These are phyloP conservation scores for Saturnispora besseyi DNA, from an alignment of 805 yeast species.

Conservation along the genomic window DNA sequence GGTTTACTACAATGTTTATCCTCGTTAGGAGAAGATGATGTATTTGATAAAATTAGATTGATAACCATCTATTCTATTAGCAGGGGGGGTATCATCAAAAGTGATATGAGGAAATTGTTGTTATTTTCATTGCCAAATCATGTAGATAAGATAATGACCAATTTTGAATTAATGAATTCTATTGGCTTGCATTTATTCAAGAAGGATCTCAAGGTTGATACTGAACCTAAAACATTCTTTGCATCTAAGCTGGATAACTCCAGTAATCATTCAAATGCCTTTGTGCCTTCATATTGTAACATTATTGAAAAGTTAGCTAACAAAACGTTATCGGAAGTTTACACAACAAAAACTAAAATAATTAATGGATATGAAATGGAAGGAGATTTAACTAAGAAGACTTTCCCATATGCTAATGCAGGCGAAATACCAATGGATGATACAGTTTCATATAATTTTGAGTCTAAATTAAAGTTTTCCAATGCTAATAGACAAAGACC, in stretches of 20 bases:
- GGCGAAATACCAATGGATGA: constrained; percentile 20
- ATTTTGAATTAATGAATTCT: constrained; percentile 49
- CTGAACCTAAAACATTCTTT: constrained; percentile 46
- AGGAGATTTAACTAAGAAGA: constrained; percentile 37
- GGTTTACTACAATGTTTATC: constrained; percentile 49
- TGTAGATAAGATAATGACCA: constrained; percentile 34
- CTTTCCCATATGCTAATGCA: constrained; percentile 39
- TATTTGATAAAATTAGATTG: constrained; percentile 59
- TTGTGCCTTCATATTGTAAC: constrained; percentile 23
- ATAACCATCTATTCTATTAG: constrained; percentile 67
- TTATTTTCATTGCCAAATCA: constrained; percentile 37
- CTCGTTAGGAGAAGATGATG: constrained; percentile 30
- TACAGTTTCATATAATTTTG: constrained; percentile 17
- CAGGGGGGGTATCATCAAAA: constrained; percentile 71
- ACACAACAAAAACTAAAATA: constrained; percentile 12
- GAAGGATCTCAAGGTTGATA: constrained; percentile 31
- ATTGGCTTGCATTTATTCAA: constrained; percentile 31
- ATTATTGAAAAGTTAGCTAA: constrained; percentile 20
- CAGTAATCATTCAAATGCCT: constrained; percentile 19
- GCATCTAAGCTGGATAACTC: constrained; percentile 29
- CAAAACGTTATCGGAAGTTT: constrained; percentile 23
- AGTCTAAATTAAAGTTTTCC: constrained; percentile 24
- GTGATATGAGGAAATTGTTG: constrained; percentile 64
- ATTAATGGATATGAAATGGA: constrained; percentile 10
- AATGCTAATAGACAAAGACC: constrained; percentile 37